These are phyloP conservation scores for Parmelia sp. DNA, from an alignment of 495 filamentous ascomycete species.

Conservation along the genomic window DNA sequence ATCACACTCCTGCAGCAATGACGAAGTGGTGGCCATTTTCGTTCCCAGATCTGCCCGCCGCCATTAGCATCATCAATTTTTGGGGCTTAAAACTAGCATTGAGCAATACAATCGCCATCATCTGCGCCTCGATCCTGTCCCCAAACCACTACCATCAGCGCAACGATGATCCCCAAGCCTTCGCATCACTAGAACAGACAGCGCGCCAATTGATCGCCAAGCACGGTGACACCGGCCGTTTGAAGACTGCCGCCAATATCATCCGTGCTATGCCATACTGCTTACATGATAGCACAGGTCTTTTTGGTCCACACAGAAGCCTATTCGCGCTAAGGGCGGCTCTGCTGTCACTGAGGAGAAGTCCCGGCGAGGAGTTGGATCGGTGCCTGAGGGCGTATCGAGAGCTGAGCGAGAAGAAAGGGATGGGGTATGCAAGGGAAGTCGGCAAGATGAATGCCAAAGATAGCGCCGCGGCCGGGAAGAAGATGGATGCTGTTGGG, in stretches of 20 bases:
- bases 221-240: neutral
- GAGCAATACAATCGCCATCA: neutral
- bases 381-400: neutral
- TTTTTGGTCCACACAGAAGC: neutral
- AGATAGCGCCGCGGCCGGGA: neutral
- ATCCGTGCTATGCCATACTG: conserved; percentile 4
- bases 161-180: neutral
- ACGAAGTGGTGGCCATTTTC: neutral
- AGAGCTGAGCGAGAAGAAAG: neutral
- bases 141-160: neutral
- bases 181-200: neutral
- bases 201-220: neutral
- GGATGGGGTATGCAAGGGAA: neutral
- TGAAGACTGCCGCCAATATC: neutral
- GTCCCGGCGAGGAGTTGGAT: neutral
- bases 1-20: neutral
- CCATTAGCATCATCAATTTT: neutral
- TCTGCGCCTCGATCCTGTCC: neutral
- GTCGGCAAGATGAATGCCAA: neutral
- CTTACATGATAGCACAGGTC: neutral
- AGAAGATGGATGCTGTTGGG: neutral
- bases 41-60: neutral
- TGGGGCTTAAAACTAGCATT: neutral
- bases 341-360: neutral
- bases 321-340: neutral